phyloP scores from a whole-genome alignment of 495 filamentous ascomycete species.

The Physcia stellaris region DNA sequence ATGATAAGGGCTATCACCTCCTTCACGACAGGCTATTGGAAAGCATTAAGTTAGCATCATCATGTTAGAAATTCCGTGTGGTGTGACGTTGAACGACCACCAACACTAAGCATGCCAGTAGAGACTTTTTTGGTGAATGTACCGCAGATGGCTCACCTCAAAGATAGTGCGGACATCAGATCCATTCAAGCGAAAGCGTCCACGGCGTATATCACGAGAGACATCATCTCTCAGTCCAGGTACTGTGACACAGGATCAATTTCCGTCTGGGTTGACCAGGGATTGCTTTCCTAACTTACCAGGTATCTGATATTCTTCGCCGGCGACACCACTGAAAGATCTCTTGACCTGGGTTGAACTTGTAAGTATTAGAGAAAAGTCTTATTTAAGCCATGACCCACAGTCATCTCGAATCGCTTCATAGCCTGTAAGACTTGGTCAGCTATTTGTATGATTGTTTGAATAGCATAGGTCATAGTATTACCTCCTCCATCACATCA shows the following conservation, averaged over 20 bases:
- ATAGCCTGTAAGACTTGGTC: no score
- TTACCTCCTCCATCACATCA: slow-evolving; percentile 45
- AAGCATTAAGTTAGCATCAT: no score
- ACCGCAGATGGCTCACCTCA: no score
- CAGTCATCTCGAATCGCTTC: slow-evolving; percentile 16
- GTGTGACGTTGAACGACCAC: no score
- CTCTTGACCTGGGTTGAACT: slow-evolving; percentile 6
- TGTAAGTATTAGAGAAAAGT: no score
- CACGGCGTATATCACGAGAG: neutral
- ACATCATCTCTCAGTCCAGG: neutral
- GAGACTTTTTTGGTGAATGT: no score
- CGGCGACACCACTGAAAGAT: slow-evolving; percentile 7
- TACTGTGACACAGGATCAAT: no score
- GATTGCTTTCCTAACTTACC: no score
- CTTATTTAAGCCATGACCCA: neutral
- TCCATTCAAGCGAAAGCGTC: neutral
- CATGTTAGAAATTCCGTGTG: no score
- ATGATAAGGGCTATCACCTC: slow-evolving; percentile 50
- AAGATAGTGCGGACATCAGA: neutral
- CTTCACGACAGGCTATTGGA: slow-evolving; percentile 48
- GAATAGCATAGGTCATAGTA: no score
- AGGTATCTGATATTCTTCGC: slow-evolving; percentile 15
- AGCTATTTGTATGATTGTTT: no score
- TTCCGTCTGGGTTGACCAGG: neutral
- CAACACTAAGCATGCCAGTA: no score